phyloP scores from a whole-genome alignment of 164 flowering plant genomes.

The Piper longum region DNA sequence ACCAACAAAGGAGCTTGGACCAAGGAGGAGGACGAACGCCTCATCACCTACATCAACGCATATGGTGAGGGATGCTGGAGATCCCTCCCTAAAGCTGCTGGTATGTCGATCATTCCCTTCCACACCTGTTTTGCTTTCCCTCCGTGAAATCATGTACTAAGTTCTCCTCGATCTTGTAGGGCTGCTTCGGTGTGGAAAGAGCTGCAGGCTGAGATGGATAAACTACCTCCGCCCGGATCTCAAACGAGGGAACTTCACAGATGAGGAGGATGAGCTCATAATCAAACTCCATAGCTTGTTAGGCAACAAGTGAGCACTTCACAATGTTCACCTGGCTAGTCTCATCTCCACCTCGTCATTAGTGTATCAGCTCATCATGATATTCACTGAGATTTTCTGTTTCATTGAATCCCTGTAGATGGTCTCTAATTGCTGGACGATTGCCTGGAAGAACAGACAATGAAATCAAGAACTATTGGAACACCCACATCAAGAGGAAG shows the following conservation, averaged over 20 bases:
- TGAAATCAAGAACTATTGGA: constrained; percentile 56
- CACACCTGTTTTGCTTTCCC: no score
- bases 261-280: constrained; percentile 24
- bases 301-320: constrained; percentile 17
- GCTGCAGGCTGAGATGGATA: constrained; percentile 26
- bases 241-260: constrained; percentile 22
- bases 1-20: constrained; percentile 23
- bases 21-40: constrained; percentile 18
- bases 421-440: constrained; percentile 52
- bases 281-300: constrained; percentile 20
- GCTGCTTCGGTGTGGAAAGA: constrained; percentile 24
- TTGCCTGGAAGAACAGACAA: constrained; percentile 51
- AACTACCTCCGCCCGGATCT: constrained; percentile 25
- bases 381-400: not conserved
- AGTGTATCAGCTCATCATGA: no score
- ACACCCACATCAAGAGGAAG: constrained; percentile 44
- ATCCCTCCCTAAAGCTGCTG: constrained; percentile 20
- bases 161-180: constrained; percentile 2
- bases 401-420: constrained; percentile 11
- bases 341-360: not conserved
- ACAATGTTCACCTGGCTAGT: no score
- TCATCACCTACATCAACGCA: constrained; percentile 12
- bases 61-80: constrained; percentile 24
- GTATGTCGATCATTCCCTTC: not conserved
- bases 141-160: no score